Evolutionary conservation across 2,329 filamentous ascomycete genomes (phyloP).

Genomic region (Chalaropsis ovoidea): DNA sequence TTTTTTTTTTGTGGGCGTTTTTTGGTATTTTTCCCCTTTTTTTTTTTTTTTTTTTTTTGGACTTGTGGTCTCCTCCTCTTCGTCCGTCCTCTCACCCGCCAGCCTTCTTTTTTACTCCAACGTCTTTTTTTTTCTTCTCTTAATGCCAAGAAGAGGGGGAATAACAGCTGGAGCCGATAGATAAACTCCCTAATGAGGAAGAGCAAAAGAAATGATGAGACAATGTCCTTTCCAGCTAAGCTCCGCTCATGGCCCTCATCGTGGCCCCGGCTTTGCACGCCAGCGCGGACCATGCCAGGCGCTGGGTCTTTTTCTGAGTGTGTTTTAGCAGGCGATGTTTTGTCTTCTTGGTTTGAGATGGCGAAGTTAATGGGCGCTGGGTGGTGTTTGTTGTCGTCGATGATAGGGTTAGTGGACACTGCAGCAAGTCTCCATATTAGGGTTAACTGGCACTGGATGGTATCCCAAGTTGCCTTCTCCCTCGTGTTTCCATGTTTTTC

Average conservation of each 20-base stretch:
- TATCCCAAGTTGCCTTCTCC: too few relatives aligned
- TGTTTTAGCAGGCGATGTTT: not conserved
- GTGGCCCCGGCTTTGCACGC: not conserved
- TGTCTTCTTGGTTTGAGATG: not conserved
- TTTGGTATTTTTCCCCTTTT: not conserved
- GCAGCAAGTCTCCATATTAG: too few relatives aligned
- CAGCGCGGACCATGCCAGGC: not conserved
- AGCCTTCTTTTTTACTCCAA: not conserved
- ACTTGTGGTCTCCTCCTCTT: not conserved
- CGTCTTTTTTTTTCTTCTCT: not conserved
- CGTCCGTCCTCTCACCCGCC: not conserved
- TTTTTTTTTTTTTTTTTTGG: not conserved
- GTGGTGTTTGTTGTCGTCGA: not conserved
- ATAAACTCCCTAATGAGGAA: constrained; percentile 9
- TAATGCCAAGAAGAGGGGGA: constrained; percentile 9
- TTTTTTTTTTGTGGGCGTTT: too few relatives aligned
- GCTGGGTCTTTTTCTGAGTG: not conserved
- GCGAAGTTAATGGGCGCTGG: too few relatives aligned
- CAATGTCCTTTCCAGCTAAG: constrained; percentile 4
- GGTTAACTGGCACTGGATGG: too few relatives aligned
- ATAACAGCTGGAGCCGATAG: constrained; percentile 5
- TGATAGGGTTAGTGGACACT: too few relatives aligned
- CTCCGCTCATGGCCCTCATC: not conserved
- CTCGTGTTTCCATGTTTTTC: not conserved
- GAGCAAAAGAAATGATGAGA: not conserved